Evolutionary conservation across 371 early-diverging fungal species (phyloP).

Genomic region (Syncephalastrum monosporum): DNA sequence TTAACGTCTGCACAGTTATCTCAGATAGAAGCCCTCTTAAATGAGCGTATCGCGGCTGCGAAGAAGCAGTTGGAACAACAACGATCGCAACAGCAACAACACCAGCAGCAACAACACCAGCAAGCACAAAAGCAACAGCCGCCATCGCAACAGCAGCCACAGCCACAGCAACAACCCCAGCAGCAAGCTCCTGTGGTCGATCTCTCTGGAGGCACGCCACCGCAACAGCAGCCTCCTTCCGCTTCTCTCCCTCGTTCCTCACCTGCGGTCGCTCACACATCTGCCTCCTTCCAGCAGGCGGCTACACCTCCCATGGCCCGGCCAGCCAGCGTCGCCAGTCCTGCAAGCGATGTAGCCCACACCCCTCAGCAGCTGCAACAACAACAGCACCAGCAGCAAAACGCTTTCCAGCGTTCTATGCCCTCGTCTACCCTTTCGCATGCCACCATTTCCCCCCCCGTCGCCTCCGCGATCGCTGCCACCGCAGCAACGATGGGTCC

Average conservation of each 20-base stretch:
- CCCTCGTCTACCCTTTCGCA: no score
- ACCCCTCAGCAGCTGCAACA: conserved; percentile 1
- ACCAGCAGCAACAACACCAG: conserved; percentile 8
- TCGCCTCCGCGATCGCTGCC: neutral
- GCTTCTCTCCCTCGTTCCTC: no score
- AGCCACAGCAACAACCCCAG: conserved; percentile 3
- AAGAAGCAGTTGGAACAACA: conserved; percentile 14
- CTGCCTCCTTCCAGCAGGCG: neutral
- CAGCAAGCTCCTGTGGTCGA: conserved; percentile 3
- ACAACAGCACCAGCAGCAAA: conserved; percentile 5
- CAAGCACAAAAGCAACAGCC: conserved; percentile 17
- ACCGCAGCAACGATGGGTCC: neutral
- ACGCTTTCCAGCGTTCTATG: no score
- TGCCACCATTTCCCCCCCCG: no score
- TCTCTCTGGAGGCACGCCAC: no score
- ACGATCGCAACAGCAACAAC: conserved; percentile 8
- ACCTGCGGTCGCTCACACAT: no score
- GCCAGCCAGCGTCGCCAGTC: no score
- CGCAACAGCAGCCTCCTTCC: no score
- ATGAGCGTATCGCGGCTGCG: conserved; percentile 29
- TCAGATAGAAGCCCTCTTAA: conserved; percentile 29
- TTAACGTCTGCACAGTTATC: conserved; percentile 24
- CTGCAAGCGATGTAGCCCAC: conserved; percentile 1
- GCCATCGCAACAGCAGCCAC: conserved; percentile 14
- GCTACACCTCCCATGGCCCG: conserved; percentile 1